Conservation (phyloP, 768 basidiomycete genomes). For the Hysterangium stoloniferum region DNA sequence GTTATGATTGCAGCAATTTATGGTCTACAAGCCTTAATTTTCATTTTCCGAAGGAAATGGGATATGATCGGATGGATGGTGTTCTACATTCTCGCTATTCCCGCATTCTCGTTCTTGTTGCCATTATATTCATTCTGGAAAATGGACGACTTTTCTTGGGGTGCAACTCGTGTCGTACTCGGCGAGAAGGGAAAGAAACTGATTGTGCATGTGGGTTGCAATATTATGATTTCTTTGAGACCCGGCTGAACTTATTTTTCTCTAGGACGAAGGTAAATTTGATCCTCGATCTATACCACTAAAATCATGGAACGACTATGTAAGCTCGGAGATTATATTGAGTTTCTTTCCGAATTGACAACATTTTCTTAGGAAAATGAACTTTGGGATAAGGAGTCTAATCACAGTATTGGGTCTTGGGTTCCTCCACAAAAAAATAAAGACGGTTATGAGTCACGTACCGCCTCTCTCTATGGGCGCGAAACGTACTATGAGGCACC, state of each 20-base stretch:
- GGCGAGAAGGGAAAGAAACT: constrained; percentile 95
- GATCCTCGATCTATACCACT: constrained; percentile 89
- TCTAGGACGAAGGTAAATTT: constrained; percentile 93
- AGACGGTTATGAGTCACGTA: constrained; percentile 71
- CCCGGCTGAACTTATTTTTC: constrained; percentile 9
- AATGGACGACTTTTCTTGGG: constrained; percentile 99
- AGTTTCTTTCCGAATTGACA: background rate
- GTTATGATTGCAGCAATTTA: constrained; percentile 94
- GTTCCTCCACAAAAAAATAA: constrained; percentile 67
- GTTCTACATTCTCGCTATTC: constrained; percentile 93
- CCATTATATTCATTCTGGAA: constrained; percentile 95
- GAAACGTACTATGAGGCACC: constrained; percentile 78
- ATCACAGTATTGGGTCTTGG: constrained; percentile 93
- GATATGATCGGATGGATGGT: constrained; percentile 98
- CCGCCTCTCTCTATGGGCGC: constrained; percentile 78
- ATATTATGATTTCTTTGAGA: background rate
- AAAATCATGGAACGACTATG: constrained; percentile 96
- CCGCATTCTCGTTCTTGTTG: constrained; percentile 86
- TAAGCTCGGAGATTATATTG: constrained; percentile 30
- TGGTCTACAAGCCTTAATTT: constrained; percentile 88
- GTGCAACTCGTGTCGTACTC: constrained; percentile 83
- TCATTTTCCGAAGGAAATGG: constrained; percentile 90
- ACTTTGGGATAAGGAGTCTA: constrained; percentile 95
- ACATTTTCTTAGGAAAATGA: constrained; percentile 66
- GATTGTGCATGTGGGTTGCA: constrained; percentile 73